phyloP scores from a whole-genome alignment of 108 stramenopile genomes.

The Fragilariopsis cylindrus region DNA sequence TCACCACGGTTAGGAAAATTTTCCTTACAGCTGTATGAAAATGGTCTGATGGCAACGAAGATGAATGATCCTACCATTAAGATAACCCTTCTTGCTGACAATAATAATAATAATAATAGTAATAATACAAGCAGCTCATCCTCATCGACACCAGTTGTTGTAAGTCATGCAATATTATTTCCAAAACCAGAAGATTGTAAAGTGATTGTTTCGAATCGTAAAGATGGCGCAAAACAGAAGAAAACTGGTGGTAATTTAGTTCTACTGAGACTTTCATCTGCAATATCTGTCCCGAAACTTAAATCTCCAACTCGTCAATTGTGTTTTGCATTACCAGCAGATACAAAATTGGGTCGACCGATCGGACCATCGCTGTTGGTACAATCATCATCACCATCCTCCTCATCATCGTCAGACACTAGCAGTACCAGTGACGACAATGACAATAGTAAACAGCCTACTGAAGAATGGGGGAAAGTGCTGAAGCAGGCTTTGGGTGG shows the following conservation, averaged over 20 bases:
- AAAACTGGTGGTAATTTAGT: constrained; percentile 14
- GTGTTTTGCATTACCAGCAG: constrained; percentile 63
- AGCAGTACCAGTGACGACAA: background rate
- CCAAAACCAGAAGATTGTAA: constrained; percentile 77
- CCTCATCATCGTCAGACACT: background rate
- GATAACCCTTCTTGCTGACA: background rate
- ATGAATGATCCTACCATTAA: constrained; percentile 30
- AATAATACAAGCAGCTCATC: background rate
- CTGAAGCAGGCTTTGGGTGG: constrained; percentile 36
- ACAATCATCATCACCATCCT: too few species aligned
- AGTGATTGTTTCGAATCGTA: constrained; percentile 36
- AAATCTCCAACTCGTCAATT: constrained; percentile 40
- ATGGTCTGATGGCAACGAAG: constrained; percentile 48
- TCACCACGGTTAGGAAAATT: constrained; percentile 59
- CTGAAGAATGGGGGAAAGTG: constrained; percentile 17
- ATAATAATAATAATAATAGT: background rate
- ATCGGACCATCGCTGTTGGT: constrained; percentile 6
- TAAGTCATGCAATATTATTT: constrained; percentile 54
- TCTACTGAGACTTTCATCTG: constrained; percentile 11
- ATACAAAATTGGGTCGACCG: constrained; percentile 11
- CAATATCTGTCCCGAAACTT: background rate
- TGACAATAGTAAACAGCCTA: constrained; percentile 17
- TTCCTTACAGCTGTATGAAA: constrained; percentile 31
- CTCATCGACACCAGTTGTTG: background rate
- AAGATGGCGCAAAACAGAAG: constrained; percentile 8